A percentile compares a stretch with the other conserved stretches of the same genome.
Conservation (phyloP, 2,329 filamentous ascomycete genomes). For the Reticulascus tulasneorum region DNA sequence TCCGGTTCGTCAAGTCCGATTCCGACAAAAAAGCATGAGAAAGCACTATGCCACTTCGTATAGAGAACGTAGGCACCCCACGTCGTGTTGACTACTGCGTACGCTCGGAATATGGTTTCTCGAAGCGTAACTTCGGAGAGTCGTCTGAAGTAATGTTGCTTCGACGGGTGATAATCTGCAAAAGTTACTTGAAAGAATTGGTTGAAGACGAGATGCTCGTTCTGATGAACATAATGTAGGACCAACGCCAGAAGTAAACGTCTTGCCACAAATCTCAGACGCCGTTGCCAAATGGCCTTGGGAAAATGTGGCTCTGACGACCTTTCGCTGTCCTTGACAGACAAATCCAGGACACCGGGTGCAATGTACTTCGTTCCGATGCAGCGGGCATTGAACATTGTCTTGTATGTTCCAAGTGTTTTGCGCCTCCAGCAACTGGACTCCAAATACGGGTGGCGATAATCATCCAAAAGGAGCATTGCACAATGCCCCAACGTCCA, state of each 20-base stretch:
- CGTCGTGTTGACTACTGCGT: constrained; percentile 4
- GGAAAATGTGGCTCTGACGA: background rate
- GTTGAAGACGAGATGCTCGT: background rate
- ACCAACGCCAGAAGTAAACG: background rate
- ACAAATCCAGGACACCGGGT: constrained; percentile 4
- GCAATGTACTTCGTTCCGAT: constrained; percentile 5
- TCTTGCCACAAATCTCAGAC: background rate
- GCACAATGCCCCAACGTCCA: no score
- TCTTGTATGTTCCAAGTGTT: constrained; percentile 3
- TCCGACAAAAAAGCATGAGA: constrained; percentile 6
- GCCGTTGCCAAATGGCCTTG: background rate
- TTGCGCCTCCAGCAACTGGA: constrained; percentile 4
- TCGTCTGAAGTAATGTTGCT: constrained; percentile 6
- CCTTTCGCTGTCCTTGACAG: background rate
- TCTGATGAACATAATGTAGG: background rate
- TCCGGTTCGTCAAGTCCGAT: constrained; percentile 10
- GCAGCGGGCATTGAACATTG: constrained; percentile 6
- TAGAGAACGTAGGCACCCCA: constrained; percentile 12
- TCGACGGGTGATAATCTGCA: background rate
- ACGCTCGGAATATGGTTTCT: constrained; percentile 4
- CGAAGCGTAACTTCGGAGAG: background rate
- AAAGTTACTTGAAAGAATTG: background rate
- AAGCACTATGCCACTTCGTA: constrained; percentile 1
- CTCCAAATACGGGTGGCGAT: no score
- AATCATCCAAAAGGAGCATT: no score